These are phyloP conservation scores for Pseudocercospora fijiensis DNA, from an alignment of 2,329 filamentous ascomycete species.

Conservation along the genomic window DNA sequence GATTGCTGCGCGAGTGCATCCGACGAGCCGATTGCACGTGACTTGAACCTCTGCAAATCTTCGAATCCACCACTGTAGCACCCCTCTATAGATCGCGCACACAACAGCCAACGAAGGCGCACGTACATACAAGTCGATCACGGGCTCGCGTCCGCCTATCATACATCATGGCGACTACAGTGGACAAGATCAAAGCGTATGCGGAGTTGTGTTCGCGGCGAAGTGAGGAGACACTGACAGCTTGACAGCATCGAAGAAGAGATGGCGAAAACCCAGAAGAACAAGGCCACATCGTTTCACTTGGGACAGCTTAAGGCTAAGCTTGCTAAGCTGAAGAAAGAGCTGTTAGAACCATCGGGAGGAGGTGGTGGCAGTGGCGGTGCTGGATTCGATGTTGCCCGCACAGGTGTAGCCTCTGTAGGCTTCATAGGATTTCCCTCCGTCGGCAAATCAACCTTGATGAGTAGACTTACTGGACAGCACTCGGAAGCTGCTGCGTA, in stretches of 20 bases:
- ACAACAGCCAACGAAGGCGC: neutral
- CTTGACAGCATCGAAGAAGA: conserved; percentile 71
- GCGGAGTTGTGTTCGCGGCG: neutral
- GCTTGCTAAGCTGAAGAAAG: conserved; percentile 93
- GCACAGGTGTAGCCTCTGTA: conserved; percentile 94
- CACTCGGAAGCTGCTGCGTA: conserved; percentile 97
- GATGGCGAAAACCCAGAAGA: conserved; percentile 95
- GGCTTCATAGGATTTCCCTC: conserved; percentile 98
- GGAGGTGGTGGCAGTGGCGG: conserved; percentile 75
- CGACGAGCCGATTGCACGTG: neutral
- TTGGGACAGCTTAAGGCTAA: conserved; percentile 89
- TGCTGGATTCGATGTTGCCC: conserved; percentile 93
- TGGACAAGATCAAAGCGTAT: conserved; percentile 93
- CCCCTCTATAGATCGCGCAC: neutral
- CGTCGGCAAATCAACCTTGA: conserved; percentile 96
- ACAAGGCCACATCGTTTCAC: conserved; percentile 38
- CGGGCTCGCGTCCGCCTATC: neutral
- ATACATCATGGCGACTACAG: conserved; percentile 80
- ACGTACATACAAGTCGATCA: neutral
- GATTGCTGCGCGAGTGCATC: neutral
- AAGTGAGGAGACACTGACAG: neutral
- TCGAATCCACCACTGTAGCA: neutral
- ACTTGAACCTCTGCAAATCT: neutral
- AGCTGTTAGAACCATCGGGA: conserved; percentile 79
- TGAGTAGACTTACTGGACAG: conserved; percentile 91